A percentile compares a stretch with the other conserved stretches of the same genome.
Conservation (phyloP, 139 green algal species). For the Volvox africanus region DNA sequence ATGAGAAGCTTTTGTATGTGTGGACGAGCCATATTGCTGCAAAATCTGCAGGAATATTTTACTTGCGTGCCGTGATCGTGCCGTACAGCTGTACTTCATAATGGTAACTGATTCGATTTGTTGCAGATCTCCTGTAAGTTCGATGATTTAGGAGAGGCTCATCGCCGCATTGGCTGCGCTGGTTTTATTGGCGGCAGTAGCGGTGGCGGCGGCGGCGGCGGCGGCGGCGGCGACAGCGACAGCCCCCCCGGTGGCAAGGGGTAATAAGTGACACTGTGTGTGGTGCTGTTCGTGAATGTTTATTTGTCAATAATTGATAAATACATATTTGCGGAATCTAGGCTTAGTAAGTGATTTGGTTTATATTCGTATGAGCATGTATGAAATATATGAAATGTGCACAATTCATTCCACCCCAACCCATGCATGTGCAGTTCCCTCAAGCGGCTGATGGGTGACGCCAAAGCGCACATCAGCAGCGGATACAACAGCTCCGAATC, state of each 20-base stretch:
- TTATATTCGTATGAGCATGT: no score
- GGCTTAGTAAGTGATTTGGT: no score
- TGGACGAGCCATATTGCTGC: no score
- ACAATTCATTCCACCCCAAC: no score
- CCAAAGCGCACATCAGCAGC: background rate
- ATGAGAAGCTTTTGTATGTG: no score
- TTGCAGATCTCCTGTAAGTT: background rate
- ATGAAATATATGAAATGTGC: no score
- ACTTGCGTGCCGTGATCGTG: no score
- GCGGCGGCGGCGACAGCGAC: background rate
- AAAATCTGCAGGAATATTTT: no score
- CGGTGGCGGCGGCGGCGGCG: background rate
- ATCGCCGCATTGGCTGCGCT: background rate
- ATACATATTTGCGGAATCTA: no score
- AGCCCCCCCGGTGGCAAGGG: background rate
- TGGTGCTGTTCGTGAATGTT: background rate
- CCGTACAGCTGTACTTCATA: no score
- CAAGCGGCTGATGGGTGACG: background rate
- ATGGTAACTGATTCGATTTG: background rate
- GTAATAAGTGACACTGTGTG: background rate
- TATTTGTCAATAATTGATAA: no score
- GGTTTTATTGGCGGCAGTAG: background rate
- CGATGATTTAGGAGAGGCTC: background rate
- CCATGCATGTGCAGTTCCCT: background rate
- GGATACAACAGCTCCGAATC: background rate